Evolutionary conservation across 1,139 yeast species (phyloP), one percentile per base, ranked within the genome.

Genomic region (Torulaspora globosa): DNA sequence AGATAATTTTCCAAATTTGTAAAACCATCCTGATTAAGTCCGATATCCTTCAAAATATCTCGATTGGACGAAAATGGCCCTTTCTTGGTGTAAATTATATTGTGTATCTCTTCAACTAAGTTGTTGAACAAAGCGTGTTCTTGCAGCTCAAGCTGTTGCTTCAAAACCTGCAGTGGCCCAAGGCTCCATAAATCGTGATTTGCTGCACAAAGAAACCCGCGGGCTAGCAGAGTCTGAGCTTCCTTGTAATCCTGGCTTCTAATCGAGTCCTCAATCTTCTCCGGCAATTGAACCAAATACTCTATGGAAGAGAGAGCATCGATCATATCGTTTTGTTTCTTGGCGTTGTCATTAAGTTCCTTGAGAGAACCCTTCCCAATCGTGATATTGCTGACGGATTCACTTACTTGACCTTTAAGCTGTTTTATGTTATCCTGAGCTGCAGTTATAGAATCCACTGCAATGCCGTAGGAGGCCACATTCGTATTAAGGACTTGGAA

Each of bases 401-500:
- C 60, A 32, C 69, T 74, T 9, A 65, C 50, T 12, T 54, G 54
- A 12, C 55, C 56, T 31, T 59, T 59, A 12, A 66, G 52, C 6
- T 54, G 51, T n/a, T 57, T 50, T 4, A 63, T 55, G 34, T 43
- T 59, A 12, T 55, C 65, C 42, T 58, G 63, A 5, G 67, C 58
- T 35, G 60, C 58, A n/a, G 62, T 57, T 10, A 63, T 56, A 3
- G 58, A 53, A 7, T 63, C 54, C 28, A 87, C 73, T 56, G 78
- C 75, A 12, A 73, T 70, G 49, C 86, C 80, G 60, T 84, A 87
- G 0, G 89, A 81, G 1, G 94, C 94, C 44, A 87, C 79, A 50
- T 89, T 81, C 53, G 81, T 82, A 63, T 87, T 89, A 69, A 90
- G 90, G 1, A 87, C 81, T 62, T 87, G 94, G 63, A 84, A 85